Conservation (phyloP, 2,329 filamentous ascomycete species). For the Talaromyces sp. region DNA sequence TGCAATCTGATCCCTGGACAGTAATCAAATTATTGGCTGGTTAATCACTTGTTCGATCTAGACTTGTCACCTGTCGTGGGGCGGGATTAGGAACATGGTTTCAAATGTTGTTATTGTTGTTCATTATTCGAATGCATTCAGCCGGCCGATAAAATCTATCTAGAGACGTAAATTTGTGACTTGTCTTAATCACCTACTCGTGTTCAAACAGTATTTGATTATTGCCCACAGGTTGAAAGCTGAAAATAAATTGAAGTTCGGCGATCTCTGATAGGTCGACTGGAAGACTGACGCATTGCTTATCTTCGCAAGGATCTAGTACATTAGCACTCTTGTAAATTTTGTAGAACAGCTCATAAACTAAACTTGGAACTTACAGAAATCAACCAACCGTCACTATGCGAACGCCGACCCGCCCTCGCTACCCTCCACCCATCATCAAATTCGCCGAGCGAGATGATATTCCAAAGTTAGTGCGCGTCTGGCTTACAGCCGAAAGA, state of each 20-base stretch:
- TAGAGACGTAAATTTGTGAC: not conserved
- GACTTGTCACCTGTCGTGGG: not conserved
- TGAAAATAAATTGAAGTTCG: not conserved
- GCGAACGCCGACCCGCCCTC: not conserved
- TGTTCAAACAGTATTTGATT: not conserved
- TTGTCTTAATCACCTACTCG: not conserved
- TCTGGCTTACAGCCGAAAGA: conserved; percentile 1
- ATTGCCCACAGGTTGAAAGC: not conserved
- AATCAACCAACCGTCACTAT: not conserved
- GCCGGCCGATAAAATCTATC: not conserved
- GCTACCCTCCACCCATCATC: not conserved
- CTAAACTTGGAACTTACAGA: not conserved
- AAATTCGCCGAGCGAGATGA: conserved; percentile 4
- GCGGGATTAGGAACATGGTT: not conserved
- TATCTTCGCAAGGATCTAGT: not conserved
- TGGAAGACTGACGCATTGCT: not conserved
- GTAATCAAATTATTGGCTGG: not conserved
- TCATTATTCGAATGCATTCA: not conserved
- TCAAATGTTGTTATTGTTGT: not conserved
- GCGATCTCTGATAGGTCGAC: not conserved
- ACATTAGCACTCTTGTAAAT: not conserved
- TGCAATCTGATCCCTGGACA: not conserved
- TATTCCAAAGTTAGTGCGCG: not conserved
- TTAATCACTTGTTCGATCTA: not conserved
- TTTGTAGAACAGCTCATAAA: not conserved